Percentiles rank a stretch among this genome's conserved stretches.
These are phyloP conservation scores for Clonostachys rosea DNA, from an alignment of 2,329 filamentous ascomycete genomes.

Conservation along the genomic window DNA sequence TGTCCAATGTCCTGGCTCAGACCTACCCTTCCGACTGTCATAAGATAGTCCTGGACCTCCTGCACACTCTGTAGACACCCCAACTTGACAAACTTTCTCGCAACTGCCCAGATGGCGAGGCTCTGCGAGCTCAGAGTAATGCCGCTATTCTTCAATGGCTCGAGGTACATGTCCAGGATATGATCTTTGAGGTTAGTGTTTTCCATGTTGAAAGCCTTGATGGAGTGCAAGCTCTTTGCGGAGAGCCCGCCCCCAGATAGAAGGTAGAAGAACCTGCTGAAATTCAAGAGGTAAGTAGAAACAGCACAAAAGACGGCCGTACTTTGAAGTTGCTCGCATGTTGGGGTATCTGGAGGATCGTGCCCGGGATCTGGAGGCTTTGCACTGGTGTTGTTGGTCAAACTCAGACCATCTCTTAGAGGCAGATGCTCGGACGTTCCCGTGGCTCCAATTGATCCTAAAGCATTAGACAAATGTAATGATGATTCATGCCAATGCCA, in stretches of 20 bases:
- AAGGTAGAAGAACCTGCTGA: not conserved
- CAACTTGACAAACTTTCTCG: not conserved
- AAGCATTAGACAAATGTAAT: too few relatives aligned
- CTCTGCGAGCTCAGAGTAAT: not conserved
- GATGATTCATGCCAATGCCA: too few relatives aligned
- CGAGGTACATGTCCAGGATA: not conserved
- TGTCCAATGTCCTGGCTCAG: too few relatives aligned
- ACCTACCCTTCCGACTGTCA: conserved; percentile 2
- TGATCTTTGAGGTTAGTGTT: not conserved
- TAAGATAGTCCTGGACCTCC: conserved; percentile 6
- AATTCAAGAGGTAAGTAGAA: not conserved
- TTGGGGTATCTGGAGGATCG: too few relatives aligned
- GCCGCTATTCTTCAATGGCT: not conserved
- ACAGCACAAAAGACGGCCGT: too few relatives aligned
- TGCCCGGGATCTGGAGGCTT: too few relatives aligned
- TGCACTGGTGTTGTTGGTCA: too few relatives aligned
- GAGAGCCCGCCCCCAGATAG: not conserved
- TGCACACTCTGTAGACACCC: conserved; percentile 5
- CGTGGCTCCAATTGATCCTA: too few relatives aligned
- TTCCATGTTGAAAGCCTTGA: not conserved
- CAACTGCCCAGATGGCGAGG: conserved; percentile 3
- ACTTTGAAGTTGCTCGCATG: too few relatives aligned
- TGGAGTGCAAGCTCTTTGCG: not conserved
- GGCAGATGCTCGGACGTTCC: too few relatives aligned
- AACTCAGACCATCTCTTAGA: too few relatives aligned